Evolutionary conservation across 1,284 basidiomycete species (phyloP), one percentile per base, ranked within the genome.

Genomic region (Tranzscheliella williamsii): DNA sequence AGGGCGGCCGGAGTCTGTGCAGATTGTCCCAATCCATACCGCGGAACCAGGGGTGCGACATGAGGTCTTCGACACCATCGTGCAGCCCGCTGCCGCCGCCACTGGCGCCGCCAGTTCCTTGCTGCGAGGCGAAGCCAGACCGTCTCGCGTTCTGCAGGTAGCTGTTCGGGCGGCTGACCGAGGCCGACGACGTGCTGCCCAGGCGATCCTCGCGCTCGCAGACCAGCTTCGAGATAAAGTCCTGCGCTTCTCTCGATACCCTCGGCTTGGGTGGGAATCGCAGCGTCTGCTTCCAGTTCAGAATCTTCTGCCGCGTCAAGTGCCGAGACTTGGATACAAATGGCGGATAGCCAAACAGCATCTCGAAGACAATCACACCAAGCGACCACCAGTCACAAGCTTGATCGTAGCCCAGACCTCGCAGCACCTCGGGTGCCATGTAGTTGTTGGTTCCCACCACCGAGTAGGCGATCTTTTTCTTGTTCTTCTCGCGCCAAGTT

Each of bases 351-450:
- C 90, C 92, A 67, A 51, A 73, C 31, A 78, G 62, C 73, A 77
- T 76, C 50, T 79, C 78, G 34, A 65, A 61, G 51, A 91, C 87
- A 75, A 95, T 94, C 43, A 94, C 88, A 18, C 92, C 92, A 38
- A 96, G 83, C 76, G 89, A 91, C 93, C 94, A 97, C 92, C 92
- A 97, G 76, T 97, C 93, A 76, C 91, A 95, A 26, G 88, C 89
- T 79, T 90, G 93, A 37, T 89, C 87, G 79, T 97, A 97, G 20
- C 92, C 93, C 73, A 79, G 67, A 0, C 82, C 82, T 27, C 91
- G 85, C 68, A 98, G 90, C 31, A 97, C 93, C 78, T 97, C 94
- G 24, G 91, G 91, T 9, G 90, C 91, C 90, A 90, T 89, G 87
- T 78, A 70, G 62, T 76, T 75, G 57, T 75, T 75, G 29, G 74